Conservation (phyloP, 23 red algal species). For the Gracilaria vermiculophylla region DNA sequence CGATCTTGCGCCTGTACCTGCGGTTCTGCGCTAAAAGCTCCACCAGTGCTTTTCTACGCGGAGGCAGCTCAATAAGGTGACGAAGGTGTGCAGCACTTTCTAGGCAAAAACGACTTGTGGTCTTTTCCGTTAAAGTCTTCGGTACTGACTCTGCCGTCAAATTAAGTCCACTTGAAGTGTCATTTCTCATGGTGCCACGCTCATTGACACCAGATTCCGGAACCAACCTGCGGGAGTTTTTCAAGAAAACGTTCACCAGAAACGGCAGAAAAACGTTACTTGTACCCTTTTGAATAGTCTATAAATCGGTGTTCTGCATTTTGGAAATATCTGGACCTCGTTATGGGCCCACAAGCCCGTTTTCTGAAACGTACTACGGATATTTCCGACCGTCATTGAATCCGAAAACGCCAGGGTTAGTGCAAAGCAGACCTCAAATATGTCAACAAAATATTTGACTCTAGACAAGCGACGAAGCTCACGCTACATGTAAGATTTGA, state of each 20-base stretch:
- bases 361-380: neutral
- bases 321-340: neutral
- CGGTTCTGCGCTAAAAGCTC: too few relatives aligned
- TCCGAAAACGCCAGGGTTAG: too few relatives aligned
- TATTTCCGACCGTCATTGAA: too few relatives aligned
- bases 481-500: constrained; percentile 11
- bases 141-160: too few relatives aligned
- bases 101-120: neutral
- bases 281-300: neutral
- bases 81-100: neutral
- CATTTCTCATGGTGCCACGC: neutral
- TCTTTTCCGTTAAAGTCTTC: neutral
- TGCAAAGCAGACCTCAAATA: too few relatives aligned
- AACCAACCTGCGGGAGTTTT: neutral
- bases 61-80: neutral
- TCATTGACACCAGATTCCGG: neutral
- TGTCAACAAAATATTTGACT: neutral
- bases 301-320: too few relatives aligned
- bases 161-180: neutral
- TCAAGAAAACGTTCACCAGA: neutral
- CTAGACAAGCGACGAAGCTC: neutral
- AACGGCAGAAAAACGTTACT: neutral
- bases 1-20: too few relatives aligned
- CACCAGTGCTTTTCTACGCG: too few relatives aligned
- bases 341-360: neutral